Percentiles rank a stretch among this genome's conserved stretches.
Conservation (phyloP, 352 stramenopile genomes). For the Phytophthora ohioensis region DNA sequence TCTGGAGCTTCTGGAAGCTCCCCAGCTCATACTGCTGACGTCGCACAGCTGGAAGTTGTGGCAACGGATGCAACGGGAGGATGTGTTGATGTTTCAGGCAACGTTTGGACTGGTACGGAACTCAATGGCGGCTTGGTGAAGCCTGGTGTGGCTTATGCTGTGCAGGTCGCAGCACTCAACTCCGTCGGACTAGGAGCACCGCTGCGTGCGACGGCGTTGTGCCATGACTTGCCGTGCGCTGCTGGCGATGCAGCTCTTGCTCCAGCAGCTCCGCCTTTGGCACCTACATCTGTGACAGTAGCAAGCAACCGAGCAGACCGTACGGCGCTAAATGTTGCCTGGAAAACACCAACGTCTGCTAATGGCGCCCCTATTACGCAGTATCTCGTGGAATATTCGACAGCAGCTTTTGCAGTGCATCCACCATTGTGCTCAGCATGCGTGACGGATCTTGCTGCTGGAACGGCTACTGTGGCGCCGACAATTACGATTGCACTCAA, state of each 20-base stretch:
- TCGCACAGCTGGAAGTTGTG: slow-evolving; percentile 57
- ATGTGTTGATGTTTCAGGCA: slow-evolving; percentile 59
- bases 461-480: slow-evolving; percentile 20
- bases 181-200: slow-evolving; percentile 76
- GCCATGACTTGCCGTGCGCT: slow-evolving; percentile 62
- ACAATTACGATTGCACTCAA: slow-evolving; percentile 61
- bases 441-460: slow-evolving; percentile 45
- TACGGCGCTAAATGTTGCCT: slow-evolving; percentile 88
- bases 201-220: slow-evolving; percentile 50
- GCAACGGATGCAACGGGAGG: slow-evolving; percentile 64
- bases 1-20: slow-evolving; percentile 41
- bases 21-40: slow-evolving; percentile 28
- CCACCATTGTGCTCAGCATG: slow-evolving; percentile 60
- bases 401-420: slow-evolving; percentile 50
- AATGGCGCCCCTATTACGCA: slow-evolving; percentile 75
- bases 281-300: slow-evolving; percentile 81
- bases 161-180: slow-evolving; percentile 92
- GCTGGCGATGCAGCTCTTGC: slow-evolving; percentile 47
- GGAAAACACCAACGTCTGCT: slow-evolving; percentile 63
- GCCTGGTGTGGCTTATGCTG: slow-evolving; percentile 89
- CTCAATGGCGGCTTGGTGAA: slow-evolving; percentile 84
- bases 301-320: slow-evolving; percentile 82
- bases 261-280: slow-evolving; percentile 74
- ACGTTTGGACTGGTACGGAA: slow-evolving; percentile 71
- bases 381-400: slow-evolving; percentile 92